These are phyloP conservation scores for Pontederia paniculata DNA, from an alignment of 176 grass and related monocot genomes.

Conservation along the genomic window DNA sequence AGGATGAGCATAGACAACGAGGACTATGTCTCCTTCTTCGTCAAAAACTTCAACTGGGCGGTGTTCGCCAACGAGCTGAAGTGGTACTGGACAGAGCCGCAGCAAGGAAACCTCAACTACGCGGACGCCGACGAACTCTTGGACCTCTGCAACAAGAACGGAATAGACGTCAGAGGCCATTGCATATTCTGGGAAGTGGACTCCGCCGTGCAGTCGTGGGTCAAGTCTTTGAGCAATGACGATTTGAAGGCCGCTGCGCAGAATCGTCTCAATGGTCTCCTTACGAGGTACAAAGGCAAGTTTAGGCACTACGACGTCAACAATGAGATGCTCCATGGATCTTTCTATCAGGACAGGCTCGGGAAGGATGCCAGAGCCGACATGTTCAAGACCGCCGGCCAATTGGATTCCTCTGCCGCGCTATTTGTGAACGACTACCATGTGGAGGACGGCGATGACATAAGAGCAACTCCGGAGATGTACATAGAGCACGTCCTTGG, in stretches of 20 bases:
- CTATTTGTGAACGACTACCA: constrained; percentile 97
- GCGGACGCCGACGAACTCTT: constrained; percentile 75
- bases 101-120: constrained; percentile 54
- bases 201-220: constrained; percentile 53
- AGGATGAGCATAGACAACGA: constrained; percentile 92
- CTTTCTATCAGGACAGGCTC: constrained; percentile 77
- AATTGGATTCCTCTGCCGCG: constrained; percentile 49
- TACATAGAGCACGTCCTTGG: constrained; percentile 68
- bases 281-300: constrained; percentile 67
- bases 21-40: constrained; percentile 72
- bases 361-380: constrained; percentile 41
- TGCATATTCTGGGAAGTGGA: constrained; percentile 96
- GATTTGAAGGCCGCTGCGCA: constrained; percentile 47
- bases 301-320: constrained; percentile 83
- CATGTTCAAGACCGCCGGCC: constrained; percentile 52
- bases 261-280: constrained; percentile 36
- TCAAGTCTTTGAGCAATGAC: constrained; percentile 32
- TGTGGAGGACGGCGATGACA: constrained; percentile 56
- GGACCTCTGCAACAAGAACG: constrained; percentile 58
- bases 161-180: constrained; percentile 51
- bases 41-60: constrained; percentile 78
- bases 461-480: constrained; percentile 32
- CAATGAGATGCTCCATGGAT: constrained; percentile 92
- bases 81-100: constrained; percentile 91
- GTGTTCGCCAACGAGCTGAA: constrained; percentile 96